These are phyloP conservation scores for Tetrahymena elliotti DNA, from an alignment of 73 alveolate genomes.

Conservation along the genomic window DNA sequence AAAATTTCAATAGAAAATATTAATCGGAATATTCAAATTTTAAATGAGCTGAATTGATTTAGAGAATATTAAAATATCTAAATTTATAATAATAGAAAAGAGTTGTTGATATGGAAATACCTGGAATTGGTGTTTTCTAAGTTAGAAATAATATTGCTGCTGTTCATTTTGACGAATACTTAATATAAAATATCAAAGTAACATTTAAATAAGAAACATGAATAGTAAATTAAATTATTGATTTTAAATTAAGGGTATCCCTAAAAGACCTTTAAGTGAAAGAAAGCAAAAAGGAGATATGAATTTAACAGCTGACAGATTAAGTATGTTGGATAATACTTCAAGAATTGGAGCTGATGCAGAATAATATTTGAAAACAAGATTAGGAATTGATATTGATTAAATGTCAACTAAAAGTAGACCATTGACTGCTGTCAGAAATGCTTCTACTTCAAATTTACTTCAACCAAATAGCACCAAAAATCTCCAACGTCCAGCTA, in stretches of 20 bases:
- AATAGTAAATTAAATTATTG: neutral
- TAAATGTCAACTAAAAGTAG: neutral
- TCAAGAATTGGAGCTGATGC: conserved; percentile 20
- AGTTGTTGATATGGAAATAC: conserved; percentile 32
- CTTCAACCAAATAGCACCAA: neutral
- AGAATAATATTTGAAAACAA: conserved; percentile 3
- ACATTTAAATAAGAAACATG: neutral
- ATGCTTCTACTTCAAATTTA: neutral
- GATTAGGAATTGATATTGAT: conserved; percentile 29
- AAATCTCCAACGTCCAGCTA: neutral
- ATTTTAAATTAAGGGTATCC: conserved; percentile 1
- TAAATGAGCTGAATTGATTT: neutral
- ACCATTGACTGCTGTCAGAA: neutral
- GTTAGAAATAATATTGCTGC: conserved; percentile 33
- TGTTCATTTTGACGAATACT: conserved; percentile 25
- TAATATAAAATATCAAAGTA: neutral
- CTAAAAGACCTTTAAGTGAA: conserved; percentile 39
- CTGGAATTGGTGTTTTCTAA: conserved; percentile 33
- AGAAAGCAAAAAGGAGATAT: conserved; percentile 34
- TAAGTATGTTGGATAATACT: conserved; percentile 6
- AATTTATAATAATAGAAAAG: neutral
- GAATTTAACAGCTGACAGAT: conserved; percentile 10
- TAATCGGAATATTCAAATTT: neutral
- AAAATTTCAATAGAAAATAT: too few species aligned
- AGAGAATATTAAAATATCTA: neutral